Percentiles rank a stretch among this genome's conserved stretches.
Evolutionary conservation across 306 rosid species (phyloP).

Genomic region (Cicer bijugum): DNA sequence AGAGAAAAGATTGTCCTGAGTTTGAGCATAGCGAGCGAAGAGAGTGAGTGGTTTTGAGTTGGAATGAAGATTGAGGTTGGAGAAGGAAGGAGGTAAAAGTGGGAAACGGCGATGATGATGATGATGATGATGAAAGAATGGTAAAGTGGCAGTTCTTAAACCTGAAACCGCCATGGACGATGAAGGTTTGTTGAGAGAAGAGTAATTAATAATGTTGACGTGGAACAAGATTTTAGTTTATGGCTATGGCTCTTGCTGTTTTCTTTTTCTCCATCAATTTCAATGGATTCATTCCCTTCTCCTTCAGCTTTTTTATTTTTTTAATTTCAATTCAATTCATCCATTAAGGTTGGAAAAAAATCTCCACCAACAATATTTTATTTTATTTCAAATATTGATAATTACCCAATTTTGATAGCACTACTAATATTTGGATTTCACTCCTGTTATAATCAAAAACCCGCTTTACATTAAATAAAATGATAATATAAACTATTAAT

Average conservation of each 20-base stretch:
- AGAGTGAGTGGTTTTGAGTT: slow-evolving; percentile 62
- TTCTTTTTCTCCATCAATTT: not conserved
- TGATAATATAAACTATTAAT: too few relatives aligned
- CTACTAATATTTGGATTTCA: too few relatives aligned
- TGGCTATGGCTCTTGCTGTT: not conserved
- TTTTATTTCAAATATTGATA: too few relatives aligned
- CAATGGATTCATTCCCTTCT: too few relatives aligned
- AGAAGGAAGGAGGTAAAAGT: slow-evolving; percentile 24
- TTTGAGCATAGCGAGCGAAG: slow-evolving; percentile 72
- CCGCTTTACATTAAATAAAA: too few relatives aligned
- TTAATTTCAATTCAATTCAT: too few relatives aligned
- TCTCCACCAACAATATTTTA: too few relatives aligned
- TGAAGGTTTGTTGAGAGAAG: slow-evolving; percentile 5
- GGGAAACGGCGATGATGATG: slow-evolving; percentile 51
- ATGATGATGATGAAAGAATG: slow-evolving; percentile 56
- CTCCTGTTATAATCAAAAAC: too few relatives aligned
- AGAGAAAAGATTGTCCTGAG: slow-evolving; percentile 68
- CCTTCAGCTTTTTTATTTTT: too few relatives aligned
- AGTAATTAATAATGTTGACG: not conserved
- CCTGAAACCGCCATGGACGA: slow-evolving; percentile 68
- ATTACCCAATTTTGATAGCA: too few relatives aligned
- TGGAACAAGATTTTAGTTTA: not conserved
- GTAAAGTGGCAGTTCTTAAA: slow-evolving; percentile 60
- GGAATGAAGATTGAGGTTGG: slow-evolving; percentile 49
- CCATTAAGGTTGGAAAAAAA: too few relatives aligned